A percentile compares a stretch with the other conserved stretches of the same genome.
These are phyloP conservation scores for Botrytis cinerea DNA, from an alignment of 2,329 filamentous ascomycete species.

Conservation along the genomic window DNA sequence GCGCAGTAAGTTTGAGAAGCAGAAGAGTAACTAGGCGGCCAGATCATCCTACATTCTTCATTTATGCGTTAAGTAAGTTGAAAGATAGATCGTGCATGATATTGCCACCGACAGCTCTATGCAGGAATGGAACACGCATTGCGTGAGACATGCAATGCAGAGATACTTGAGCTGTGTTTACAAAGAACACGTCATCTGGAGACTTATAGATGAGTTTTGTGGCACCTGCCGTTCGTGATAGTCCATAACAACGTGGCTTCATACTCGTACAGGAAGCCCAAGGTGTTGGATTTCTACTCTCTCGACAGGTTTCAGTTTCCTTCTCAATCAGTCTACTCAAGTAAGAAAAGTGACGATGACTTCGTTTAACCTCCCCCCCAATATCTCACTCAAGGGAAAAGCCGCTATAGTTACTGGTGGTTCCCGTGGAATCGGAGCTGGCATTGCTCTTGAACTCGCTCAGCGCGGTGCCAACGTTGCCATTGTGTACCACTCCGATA, in stretches of 20 bases:
- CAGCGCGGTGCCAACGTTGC: conserved; percentile 56
- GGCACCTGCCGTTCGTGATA: background rate
- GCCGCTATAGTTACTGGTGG: conserved; percentile 41
- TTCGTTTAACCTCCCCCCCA: background rate
- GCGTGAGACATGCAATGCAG: background rate
- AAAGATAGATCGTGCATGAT: background rate
- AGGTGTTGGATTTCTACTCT: background rate
- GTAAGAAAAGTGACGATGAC: background rate
- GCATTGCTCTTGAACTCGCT: conserved; percentile 57
- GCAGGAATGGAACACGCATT: background rate
- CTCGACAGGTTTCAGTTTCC: background rate
- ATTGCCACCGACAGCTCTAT: background rate
- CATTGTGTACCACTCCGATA: conserved; percentile 53
- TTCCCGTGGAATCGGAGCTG: conserved; percentile 59
- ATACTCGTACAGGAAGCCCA: background rate
- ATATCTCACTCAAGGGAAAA: conserved; percentile 25
- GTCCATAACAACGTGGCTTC: background rate
- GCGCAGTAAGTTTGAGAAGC: background rate
- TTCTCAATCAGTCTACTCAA: background rate
- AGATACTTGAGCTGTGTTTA: background rate
- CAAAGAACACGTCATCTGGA: background rate
- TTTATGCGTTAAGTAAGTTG: background rate
- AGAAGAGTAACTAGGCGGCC: background rate
- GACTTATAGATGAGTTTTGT: background rate
- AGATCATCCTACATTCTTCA: background rate